Evolutionary conservation across 345 rosid genomes (phyloP).

Genomic region (Lagerstroemia speciosa): DNA sequence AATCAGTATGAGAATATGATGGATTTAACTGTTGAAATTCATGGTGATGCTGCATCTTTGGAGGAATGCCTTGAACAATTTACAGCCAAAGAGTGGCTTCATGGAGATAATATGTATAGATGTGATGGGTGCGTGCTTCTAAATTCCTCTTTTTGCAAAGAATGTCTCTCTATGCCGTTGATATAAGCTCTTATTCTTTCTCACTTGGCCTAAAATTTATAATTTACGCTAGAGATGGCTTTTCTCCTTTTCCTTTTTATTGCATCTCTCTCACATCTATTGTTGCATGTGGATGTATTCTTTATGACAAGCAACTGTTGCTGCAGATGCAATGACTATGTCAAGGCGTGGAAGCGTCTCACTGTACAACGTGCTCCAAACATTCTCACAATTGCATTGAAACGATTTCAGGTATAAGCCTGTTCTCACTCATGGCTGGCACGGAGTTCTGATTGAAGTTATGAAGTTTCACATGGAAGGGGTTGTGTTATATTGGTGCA

Average conservation of each 20-base stretch:
- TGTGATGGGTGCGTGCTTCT: conserved; percentile 69
- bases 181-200: not conserved
- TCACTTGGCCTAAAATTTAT: not conserved
- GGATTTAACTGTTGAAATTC: conserved; percentile 95
- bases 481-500: not conserved
- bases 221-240: not conserved
- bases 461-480: not conserved
- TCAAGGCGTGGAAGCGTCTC: conserved; percentile 93
- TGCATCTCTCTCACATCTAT: not conserved
- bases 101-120: conserved; percentile 94
- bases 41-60: conserved; percentile 82
- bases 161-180: not conserved
- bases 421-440: not conserved
- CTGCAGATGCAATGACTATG: conserved; percentile 43
- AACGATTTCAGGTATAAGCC: conserved; percentile 30
- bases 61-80: conserved; percentile 95
- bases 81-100: conserved; percentile 77
- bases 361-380: conserved; percentile 65
- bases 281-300: not conserved
- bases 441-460: not conserved
- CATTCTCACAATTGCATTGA: conserved; percentile 88
- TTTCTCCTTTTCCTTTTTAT: not conserved
- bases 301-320: not conserved
- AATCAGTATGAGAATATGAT: conserved; percentile 92
- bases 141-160: not conserved